Conservation (phyloP, 495 filamentous ascomycete species). For the Tetracladium setigerum region DNA sequence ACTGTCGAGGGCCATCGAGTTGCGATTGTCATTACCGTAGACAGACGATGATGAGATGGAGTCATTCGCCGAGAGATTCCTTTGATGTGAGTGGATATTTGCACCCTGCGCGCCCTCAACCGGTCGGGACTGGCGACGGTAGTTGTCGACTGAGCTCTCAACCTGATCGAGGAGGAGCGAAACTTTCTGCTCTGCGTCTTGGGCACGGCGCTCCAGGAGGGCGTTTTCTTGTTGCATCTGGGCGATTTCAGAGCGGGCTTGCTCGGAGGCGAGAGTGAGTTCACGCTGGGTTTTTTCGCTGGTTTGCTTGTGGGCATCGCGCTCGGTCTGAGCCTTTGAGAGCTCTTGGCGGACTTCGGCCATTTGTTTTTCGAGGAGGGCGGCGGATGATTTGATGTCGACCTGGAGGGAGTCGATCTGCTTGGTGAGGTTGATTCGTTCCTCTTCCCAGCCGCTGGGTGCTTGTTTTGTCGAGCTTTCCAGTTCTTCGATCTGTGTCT, state of each 20-base stretch:
- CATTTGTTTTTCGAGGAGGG: conserved; percentile 66
- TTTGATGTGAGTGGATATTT: conserved; percentile 19
- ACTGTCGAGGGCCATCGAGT: conserved; percentile 81
- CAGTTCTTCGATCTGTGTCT: conserved; percentile 65
- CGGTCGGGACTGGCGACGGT: conserved; percentile 68
- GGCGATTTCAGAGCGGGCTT: conserved; percentile 63
- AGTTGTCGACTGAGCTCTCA: conserved; percentile 86
- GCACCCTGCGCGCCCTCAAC: conserved; percentile 26
- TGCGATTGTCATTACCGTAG: conserved; percentile 32
- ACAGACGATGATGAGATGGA: conserved; percentile 48
- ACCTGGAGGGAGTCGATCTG: conserved; percentile 60
- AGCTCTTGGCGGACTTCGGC: conserved; percentile 59
- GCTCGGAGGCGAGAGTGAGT: conserved; percentile 44
- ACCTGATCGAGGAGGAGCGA: conserved; percentile 90
- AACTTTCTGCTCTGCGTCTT: conserved; percentile 89
- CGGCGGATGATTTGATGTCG: conserved; percentile 55
- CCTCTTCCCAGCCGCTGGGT: conserved; percentile 65
- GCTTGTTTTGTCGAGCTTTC: conserved; percentile 30
- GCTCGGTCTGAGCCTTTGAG: conserved; percentile 53
- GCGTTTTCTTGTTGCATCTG: conserved; percentile 75
- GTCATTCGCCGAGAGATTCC: conserved; percentile 27
- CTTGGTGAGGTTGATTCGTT: conserved; percentile 58
- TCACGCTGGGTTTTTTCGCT: conserved; percentile 52
- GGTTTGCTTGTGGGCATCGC: conserved; percentile 49
- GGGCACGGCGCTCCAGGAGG: conserved; percentile 69